phyloP scores from a whole-genome alignment of 148 eudicot species.

The Dianthus caryophyllus region DNA sequence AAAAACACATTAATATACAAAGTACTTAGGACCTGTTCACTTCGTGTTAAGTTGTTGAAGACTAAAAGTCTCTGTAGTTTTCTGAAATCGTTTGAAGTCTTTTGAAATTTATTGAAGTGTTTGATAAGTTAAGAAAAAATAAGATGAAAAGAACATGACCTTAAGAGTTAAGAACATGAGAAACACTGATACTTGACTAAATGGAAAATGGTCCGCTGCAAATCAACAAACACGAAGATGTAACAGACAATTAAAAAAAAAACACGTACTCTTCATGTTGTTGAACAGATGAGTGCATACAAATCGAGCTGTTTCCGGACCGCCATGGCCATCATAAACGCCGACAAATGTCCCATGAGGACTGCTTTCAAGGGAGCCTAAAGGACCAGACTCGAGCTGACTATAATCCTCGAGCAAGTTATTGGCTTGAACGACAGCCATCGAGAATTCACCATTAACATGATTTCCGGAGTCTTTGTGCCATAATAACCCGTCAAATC shows the following conservation, averaged over 20 bases:
- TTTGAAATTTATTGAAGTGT: too few relatives aligned
- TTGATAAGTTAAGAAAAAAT: too few relatives aligned
- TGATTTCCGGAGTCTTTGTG: conserved; percentile 66
- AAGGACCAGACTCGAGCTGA: conserved; percentile 69
- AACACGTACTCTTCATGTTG: conserved; percentile 52
- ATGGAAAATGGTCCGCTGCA: too few relatives aligned
- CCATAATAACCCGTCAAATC: conserved; percentile 60
- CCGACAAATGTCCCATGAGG: conserved; percentile 80
- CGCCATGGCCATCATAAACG: conserved; percentile 84
- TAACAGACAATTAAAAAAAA: not conserved
- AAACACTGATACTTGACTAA: too few relatives aligned
- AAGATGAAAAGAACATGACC: too few relatives aligned
- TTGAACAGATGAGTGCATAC: conserved; percentile 46
- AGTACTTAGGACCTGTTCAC: too few relatives aligned
- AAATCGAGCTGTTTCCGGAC: conserved; percentile 69
- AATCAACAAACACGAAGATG: too few relatives aligned
- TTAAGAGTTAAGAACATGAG: too few relatives aligned
- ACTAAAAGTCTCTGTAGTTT: too few relatives aligned
- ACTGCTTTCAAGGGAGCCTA: conserved; percentile 46
- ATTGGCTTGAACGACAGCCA: conserved; percentile 85
- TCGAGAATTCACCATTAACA: conserved; percentile 75
- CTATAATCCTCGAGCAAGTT: conserved; percentile 63
- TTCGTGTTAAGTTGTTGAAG: too few relatives aligned
- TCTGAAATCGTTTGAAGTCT: too few relatives aligned
- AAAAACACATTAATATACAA: too few relatives aligned